phyloP scores from a whole-genome alignment of 345 rosid species.

The Gossypium australe region DNA sequence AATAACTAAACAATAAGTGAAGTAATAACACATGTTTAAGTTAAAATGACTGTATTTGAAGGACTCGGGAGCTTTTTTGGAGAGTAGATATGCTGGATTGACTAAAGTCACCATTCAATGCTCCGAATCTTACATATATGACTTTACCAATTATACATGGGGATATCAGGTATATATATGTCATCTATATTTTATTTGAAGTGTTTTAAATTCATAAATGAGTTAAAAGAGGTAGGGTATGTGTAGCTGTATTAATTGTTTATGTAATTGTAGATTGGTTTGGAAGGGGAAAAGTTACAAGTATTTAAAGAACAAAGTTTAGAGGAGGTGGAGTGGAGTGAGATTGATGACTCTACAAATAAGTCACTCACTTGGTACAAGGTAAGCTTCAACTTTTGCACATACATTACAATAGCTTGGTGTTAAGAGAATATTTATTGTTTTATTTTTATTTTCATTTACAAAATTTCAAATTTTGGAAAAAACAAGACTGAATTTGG shows the following conservation, averaged over 20 bases:
- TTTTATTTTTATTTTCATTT: too few species aligned
- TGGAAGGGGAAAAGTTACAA: constrained; percentile 57
- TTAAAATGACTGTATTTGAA: constrained; percentile 8
- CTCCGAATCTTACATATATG: constrained; percentile 19
- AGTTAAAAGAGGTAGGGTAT: too few species aligned
- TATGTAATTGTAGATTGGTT: constrained; percentile 44
- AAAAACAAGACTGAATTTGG: too few species aligned
- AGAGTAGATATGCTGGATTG: constrained; percentile 50
- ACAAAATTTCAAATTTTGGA: too few species aligned
- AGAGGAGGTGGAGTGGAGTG: constrained; percentile 45
- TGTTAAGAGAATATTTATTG: too few species aligned
- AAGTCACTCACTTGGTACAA: constrained; percentile 78
- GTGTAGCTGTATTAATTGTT: too few species aligned
- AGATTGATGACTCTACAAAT: constrained; percentile 24
- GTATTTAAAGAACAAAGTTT: constrained; percentile 31
- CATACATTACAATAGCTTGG: too few species aligned
- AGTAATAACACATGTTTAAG: not conserved
- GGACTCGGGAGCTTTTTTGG: constrained; percentile 84
- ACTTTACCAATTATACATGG: constrained; percentile 49
- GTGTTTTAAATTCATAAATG: not conserved
- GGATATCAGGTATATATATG: constrained; percentile 56
- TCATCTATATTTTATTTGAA: not conserved
- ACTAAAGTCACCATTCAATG: constrained; percentile 40
- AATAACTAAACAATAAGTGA: not conserved
- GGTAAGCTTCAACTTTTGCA: constrained; percentile 31